Evolutionary conservation across 257 asterid genomes (phyloP).

Genomic region (Solanum infundibuliforme): DNA sequence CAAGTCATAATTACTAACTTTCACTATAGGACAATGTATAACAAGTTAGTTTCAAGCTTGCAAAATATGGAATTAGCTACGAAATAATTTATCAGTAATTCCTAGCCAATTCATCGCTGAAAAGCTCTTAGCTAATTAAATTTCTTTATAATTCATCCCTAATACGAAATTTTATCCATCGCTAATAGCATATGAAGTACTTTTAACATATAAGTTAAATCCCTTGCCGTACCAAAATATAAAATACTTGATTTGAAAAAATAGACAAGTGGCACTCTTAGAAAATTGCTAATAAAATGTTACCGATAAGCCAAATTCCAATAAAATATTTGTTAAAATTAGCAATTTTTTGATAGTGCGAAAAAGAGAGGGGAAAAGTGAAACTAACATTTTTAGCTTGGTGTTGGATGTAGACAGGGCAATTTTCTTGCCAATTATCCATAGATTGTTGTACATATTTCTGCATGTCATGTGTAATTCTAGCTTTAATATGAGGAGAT

Average conservation of each 20-base stretch:
- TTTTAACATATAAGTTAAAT: not conserved
- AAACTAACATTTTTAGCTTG: conserved; percentile 54
- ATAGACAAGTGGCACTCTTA: not conserved
- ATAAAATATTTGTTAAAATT: not conserved
- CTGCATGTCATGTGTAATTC: conserved; percentile 64
- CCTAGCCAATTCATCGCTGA: not conserved
- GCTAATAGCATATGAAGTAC: too few relatives aligned
- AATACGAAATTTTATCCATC: too few relatives aligned
- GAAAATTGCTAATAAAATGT: not conserved
- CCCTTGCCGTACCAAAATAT: not conserved
- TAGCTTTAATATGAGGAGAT: conserved; percentile 50
- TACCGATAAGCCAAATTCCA: not conserved
- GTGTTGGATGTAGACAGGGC: conserved; percentile 61
- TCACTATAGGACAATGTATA: not conserved
- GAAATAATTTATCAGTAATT: not conserved
- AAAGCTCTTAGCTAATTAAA: not conserved
- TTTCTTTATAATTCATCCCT: too few relatives aligned
- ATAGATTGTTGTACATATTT: conserved; percentile 49
- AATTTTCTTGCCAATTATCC: conserved; percentile 53
- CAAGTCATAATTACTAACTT: conserved; percentile 4
- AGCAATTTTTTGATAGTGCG: not conserved
- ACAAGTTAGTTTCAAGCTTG: not conserved
- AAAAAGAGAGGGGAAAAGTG: not conserved
- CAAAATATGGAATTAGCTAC: too few relatives aligned
- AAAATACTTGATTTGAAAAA: not conserved